Evolutionary conservation across 2,329 filamentous ascomycete species (phyloP).

Genomic region (Ophiostoma australiae): DNA sequence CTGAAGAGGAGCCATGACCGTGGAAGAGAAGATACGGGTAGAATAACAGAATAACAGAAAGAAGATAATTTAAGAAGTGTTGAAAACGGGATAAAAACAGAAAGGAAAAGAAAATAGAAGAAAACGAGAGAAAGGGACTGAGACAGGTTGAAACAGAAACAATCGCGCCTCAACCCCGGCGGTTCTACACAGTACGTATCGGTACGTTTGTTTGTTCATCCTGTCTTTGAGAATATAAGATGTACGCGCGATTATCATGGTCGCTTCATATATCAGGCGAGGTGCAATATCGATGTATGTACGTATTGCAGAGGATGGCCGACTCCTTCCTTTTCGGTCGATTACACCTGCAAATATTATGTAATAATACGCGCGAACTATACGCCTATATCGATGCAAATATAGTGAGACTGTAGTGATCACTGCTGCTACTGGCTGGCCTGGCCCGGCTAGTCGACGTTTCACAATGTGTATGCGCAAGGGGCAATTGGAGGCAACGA

Average conservation of each 20-base stretch:
- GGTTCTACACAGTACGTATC: slow-evolving; percentile 12
- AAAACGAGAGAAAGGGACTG: neutral
- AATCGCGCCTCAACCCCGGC: slow-evolving; percentile 3
- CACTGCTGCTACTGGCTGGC: neutral
- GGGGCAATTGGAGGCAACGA: slow-evolving; percentile 10
- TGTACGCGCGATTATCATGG: neutral
- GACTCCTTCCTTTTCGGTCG: neutral
- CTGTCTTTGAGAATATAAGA: neutral
- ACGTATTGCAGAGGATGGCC: too few relatives aligned
- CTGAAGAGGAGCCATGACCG: too few relatives aligned
- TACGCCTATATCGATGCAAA: neutral
- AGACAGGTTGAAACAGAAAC: neutral
- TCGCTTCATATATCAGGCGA: neutral
- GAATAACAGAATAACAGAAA: neutral
- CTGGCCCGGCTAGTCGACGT: slow-evolving; percentile 9
- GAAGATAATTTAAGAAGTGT: neutral
- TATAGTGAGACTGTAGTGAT: neutral
- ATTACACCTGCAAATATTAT: neutral
- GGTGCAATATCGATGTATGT: neutral
- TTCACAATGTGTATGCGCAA: slow-evolving; percentile 20
- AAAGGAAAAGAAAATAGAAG: neutral
- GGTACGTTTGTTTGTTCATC: slow-evolving; percentile 24
- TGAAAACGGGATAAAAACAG: neutral
- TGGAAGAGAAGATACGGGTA: too few relatives aligned
- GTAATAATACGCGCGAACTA: neutral